Percentiles rank a stretch among this genome's conserved stretches.
phyloP scores from a whole-genome alignment of 257 asterid genomes.

The Solanum megistacrolobum region DNA sequence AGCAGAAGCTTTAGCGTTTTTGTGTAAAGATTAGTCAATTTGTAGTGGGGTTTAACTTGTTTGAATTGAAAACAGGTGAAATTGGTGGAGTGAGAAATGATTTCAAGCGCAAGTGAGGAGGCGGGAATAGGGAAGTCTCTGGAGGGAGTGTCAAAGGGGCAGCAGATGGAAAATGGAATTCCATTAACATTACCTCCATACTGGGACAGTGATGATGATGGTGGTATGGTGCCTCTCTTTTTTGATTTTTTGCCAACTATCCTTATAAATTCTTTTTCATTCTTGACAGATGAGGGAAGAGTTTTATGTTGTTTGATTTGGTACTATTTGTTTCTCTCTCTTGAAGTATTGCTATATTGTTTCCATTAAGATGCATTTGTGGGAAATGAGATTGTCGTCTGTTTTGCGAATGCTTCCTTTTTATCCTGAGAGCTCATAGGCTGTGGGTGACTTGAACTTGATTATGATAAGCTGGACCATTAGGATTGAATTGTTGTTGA shows the following conservation, averaged over 20 bases:
- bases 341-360: background rate
- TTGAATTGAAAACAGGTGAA: background rate
- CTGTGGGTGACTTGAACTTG: too few relatives aligned
- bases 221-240: conserved; percentile 25
- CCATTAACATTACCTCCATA: conserved; percentile 79
- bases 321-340: background rate
- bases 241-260: background rate
- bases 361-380: background rate
- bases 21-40: background rate
- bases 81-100: conserved; percentile 40
- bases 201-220: conserved; percentile 68
- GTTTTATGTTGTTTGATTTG: background rate
- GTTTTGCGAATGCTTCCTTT: background rate
- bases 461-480: background rate
- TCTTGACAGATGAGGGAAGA: background rate
- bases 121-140: conserved; percentile 43
- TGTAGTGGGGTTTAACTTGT: conserved; percentile 11
- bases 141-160: conserved; percentile 47
- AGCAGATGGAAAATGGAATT: conserved; percentile 62
- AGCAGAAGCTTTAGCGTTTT: background rate
- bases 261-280: background rate
- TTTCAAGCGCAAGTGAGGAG: conserved; percentile 38
- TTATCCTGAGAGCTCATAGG: background rate
- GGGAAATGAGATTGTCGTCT: background rate
- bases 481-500: background rate